phyloP scores from a whole-genome alignment of 495 filamentous ascomycete species.

The Penicillium dipodomyicola region DNA sequence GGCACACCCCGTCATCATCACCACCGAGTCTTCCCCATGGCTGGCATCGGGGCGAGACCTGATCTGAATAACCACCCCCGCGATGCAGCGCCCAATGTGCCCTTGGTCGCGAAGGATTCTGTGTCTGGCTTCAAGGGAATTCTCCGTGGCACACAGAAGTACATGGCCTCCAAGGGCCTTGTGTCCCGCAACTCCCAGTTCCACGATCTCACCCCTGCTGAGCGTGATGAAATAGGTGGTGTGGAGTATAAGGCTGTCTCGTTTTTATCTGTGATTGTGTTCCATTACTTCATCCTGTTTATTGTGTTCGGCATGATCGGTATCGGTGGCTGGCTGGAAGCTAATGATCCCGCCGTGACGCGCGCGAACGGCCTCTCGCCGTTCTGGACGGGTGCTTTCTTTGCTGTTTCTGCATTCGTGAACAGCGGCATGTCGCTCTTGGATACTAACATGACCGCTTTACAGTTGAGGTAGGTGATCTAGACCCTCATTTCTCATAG shows the following conservation, averaged over 20 bases:
- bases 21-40: constrained; percentile 49
- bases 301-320: constrained; percentile 69
- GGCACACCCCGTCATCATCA: constrained; percentile 27
- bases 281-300: constrained; percentile 70
- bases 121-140: constrained; percentile 27
- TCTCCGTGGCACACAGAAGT: constrained; percentile 35
- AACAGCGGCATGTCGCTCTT: constrained; percentile 85
- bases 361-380: constrained; percentile 67
- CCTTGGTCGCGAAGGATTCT: constrained; percentile 20
- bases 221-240: constrained; percentile 72
- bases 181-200: constrained; percentile 74
- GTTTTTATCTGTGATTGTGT: constrained; percentile 69
- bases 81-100: constrained; percentile 25
- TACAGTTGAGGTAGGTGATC: constrained; percentile 36
- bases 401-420: constrained; percentile 70
- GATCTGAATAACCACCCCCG: constrained; percentile 42
- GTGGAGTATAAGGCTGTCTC: constrained; percentile 76
- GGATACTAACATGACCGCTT: constrained; percentile 70
- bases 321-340: constrained; percentile 67
- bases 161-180: constrained; percentile 43
- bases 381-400: constrained; percentile 51
- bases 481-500: not conserved
- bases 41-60: constrained; percentile 52
- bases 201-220: constrained; percentile 60
- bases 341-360: constrained; percentile 55